Evolutionary conservation across 2,329 filamentous ascomycete genomes (phyloP).

Genomic region (Fusarium protoensiforme): DNA sequence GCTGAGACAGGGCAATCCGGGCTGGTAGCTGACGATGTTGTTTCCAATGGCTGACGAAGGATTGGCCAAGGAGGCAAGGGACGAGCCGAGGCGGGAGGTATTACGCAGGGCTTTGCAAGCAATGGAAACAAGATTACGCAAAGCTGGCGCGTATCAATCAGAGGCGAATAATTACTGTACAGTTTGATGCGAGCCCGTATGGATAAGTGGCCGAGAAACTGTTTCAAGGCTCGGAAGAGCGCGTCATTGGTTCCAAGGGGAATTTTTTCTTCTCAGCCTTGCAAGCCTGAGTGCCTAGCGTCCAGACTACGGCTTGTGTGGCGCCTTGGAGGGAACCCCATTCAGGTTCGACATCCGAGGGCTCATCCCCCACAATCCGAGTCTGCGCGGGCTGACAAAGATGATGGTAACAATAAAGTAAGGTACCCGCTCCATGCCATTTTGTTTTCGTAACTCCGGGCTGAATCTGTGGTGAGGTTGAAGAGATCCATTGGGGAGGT

Average conservation of each 20-base stretch:
- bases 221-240: slow-evolving; percentile 23
- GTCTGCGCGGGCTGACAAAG: slow-evolving; percentile 14
- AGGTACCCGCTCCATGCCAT: neutral
- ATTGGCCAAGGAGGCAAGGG: slow-evolving; percentile 17
- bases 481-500: neutral
- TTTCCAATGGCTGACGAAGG: slow-evolving; percentile 34
- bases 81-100: neutral
- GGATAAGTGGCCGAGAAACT: slow-evolving; percentile 12
- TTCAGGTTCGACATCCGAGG: neutral
- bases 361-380: slow-evolving; percentile 32
- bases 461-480: neutral
- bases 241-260: slow-evolving; percentile 37
- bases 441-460: slow-evolving; percentile 3
- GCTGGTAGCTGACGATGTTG: slow-evolving; percentile 9
- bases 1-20: neutral
- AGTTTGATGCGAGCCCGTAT: neutral
- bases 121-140: slow-evolving; percentile 1
- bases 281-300: neutral
- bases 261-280: slow-evolving; percentile 25
- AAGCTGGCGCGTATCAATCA: slow-evolving; percentile 8
- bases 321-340: neutral
- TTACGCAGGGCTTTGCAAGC: neutral
- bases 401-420: neutral
- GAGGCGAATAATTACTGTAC: neutral
- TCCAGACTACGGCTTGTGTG: neutral